Evolutionary conservation across 192 early-diverging fungal genomes (phyloP).

Genomic region (Dissophora globulifera): DNA sequence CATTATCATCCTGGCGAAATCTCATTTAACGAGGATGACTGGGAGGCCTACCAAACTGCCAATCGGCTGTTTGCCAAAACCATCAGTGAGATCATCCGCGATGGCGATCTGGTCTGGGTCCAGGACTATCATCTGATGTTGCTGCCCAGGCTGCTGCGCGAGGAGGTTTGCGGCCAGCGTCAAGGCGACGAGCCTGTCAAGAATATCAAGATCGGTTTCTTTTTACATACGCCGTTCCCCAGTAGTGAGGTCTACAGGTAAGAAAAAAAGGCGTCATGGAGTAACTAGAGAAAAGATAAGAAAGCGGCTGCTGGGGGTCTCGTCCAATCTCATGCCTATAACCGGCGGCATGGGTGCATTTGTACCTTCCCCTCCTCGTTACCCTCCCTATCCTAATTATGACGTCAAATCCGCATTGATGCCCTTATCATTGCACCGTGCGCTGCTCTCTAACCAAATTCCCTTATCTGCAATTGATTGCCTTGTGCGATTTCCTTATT

Average conservation of each 20-base stretch:
- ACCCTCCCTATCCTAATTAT: too few relatives aligned
- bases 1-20: slow-evolving; percentile 99
- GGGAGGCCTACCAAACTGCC: slow-evolving; percentile 94
- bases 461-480: too few relatives aligned
- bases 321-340: too few relatives aligned
- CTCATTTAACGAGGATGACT: slow-evolving; percentile 92
- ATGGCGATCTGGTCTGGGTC: slow-evolving; percentile 91
- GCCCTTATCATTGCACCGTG: not conserved
- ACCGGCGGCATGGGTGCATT: too few relatives aligned
- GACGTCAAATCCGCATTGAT: too few relatives aligned
- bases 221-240: slow-evolving; percentile 98
- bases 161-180: slow-evolving; percentile 61
- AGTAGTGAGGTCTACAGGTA: slow-evolving; percentile 96
- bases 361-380: too few relatives aligned
- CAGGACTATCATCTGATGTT: slow-evolving; percentile 99
- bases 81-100: slow-evolving; percentile 82
- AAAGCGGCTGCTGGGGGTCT: too few relatives aligned
- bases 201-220: slow-evolving; percentile 97
- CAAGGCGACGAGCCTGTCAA: slow-evolving; percentile 50
- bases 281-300: too few relatives aligned
- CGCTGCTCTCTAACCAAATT: too few relatives aligned
- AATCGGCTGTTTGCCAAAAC: slow-evolving; percentile 94
- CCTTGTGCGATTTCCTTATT: not conserved
- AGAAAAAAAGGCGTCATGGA: too few relatives aligned
- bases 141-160: slow-evolving; percentile 86